A percentile compares a stretch with the other conserved stretches of the same genome.
Conservation (phyloP, 371 early-diverging fungal genomes). For the Polyrhizophydium stewartii region DNA sequence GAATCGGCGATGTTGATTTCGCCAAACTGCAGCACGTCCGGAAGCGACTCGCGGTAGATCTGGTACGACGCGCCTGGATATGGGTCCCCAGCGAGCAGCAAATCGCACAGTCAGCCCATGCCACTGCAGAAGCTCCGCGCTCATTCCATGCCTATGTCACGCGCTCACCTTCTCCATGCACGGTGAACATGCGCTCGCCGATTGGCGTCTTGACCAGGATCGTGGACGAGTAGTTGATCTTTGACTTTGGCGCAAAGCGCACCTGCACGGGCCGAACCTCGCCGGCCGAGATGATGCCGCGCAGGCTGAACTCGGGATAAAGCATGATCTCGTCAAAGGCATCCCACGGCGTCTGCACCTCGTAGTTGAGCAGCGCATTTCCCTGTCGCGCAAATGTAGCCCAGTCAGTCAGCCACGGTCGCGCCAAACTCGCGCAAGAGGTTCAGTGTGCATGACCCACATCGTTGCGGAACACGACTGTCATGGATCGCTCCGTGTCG, state of each 20-base stretch:
- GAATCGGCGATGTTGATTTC: slow-evolving; percentile 14
- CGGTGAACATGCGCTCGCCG: slow-evolving; percentile 16
- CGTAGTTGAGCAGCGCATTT: slow-evolving; percentile 21
- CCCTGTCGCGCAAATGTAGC: too few species aligned
- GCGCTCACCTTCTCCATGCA: slow-evolving; percentile 20
- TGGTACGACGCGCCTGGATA: slow-evolving; percentile 28
- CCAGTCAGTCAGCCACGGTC: too few species aligned
- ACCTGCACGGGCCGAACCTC: slow-evolving; percentile 13
- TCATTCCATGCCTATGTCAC: too few species aligned
- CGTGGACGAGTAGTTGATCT: slow-evolving; percentile 15
- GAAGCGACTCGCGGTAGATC: slow-evolving; percentile 22
- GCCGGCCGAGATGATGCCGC: slow-evolving; percentile 24
- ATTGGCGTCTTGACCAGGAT: slow-evolving; percentile 31
- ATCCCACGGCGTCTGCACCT: slow-evolving; percentile 22
- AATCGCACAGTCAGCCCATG: too few species aligned
- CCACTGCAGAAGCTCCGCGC: too few species aligned
- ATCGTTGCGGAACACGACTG: slow-evolving; percentile 22
- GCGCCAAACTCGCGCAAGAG: neutral
- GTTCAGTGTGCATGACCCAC: slow-evolving; percentile 6
- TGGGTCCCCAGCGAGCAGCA: too few species aligned
- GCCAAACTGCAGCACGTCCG: slow-evolving; percentile 24
- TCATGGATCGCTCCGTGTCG: slow-evolving; percentile 10
- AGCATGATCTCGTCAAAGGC: slow-evolving; percentile 21
- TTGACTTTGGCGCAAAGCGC: slow-evolving; percentile 23
- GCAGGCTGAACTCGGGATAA: slow-evolving; percentile 4